A percentile compares a stretch with the other conserved stretches of the same genome.
Conservation (phyloP, 352 stramenopile genomes). For the Pythium angustatum region DNA sequence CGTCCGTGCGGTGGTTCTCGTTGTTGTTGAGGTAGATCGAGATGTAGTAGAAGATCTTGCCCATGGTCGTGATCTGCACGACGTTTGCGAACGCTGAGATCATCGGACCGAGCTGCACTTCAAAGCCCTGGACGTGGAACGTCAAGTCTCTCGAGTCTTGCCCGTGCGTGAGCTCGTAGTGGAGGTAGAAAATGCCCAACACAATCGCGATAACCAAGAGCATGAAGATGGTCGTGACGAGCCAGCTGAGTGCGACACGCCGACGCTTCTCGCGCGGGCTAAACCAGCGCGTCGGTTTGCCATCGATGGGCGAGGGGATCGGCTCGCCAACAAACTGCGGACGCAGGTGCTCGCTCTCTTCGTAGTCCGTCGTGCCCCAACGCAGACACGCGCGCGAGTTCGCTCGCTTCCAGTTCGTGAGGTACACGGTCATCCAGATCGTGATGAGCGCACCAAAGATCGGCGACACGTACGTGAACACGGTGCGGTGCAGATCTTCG, state of each 20-base stretch:
- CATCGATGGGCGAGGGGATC: conserved; percentile 78
- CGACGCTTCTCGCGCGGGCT: conserved; percentile 66
- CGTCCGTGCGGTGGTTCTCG: conserved; percentile 92
- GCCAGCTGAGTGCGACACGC: conserved; percentile 73
- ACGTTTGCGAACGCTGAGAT: conserved; percentile 74
- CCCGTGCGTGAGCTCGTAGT: conserved; percentile 71
- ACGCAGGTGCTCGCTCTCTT: conserved; percentile 62
- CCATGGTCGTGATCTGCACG: conserved; percentile 89
- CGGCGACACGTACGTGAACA: conserved; percentile 78
- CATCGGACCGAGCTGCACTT: conserved; percentile 71
- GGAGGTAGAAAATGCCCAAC: conserved; percentile 76
- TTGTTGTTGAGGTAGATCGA: conserved; percentile 89
- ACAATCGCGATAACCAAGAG: conserved; percentile 75
- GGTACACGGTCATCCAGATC: conserved; percentile 89
- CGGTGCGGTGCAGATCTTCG: conserved; percentile 42
- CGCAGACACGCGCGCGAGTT: conserved; percentile 75
- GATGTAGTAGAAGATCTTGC: conserved; percentile 90
- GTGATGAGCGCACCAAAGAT: conserved; percentile 87
- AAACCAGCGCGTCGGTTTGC: conserved; percentile 68
- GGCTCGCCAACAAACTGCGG: conserved; percentile 76
- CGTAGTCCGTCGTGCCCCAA: conserved; percentile 84
- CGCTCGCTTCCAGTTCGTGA: conserved; percentile 90
- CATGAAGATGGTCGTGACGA: conserved; percentile 78
- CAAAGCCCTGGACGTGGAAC: conserved; percentile 53
- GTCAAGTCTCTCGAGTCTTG: conserved; percentile 56